Evolutionary conservation across 164 flowering plant species (phyloP).

Genomic region (Annona squamosa): DNA sequence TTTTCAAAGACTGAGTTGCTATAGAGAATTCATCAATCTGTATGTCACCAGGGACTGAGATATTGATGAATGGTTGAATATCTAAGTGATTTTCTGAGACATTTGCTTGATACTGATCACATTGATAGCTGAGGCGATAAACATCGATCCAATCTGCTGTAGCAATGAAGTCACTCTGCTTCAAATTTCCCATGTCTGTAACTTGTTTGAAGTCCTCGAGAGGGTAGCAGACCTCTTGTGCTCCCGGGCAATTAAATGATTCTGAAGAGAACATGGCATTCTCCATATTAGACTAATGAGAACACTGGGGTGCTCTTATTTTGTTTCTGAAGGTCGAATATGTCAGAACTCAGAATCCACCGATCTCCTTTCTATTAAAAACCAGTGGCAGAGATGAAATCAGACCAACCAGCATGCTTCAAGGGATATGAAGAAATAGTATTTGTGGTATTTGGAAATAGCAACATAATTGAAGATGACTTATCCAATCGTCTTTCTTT

Average conservation of each 20-base stretch:
- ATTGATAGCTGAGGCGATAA: slow-evolving; percentile 12
- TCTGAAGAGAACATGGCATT: slow-evolving; percentile 12
- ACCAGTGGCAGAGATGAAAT: no score
- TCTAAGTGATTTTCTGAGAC: slow-evolving; percentile 5
- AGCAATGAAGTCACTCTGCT: slow-evolving; percentile 9
- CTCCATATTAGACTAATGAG: slow-evolving; percentile 3
- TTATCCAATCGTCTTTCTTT: no score
- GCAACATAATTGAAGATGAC: no score
- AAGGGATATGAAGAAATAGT: no score
- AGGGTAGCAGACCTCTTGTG: slow-evolving; percentile 13
- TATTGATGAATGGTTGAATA: slow-evolving; percentile 16
- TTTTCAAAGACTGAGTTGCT: slow-evolving; percentile 16
- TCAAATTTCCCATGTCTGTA: slow-evolving; percentile 11
- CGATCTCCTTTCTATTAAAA: no score
- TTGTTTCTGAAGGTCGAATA: no score
- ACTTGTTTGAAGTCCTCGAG: slow-evolving; percentile 3
- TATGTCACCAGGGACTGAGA: slow-evolving; percentile 17
- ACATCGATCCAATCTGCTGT: slow-evolving; percentile 16
- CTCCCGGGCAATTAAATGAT: slow-evolving; percentile 11
- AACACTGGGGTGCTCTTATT: neutral
- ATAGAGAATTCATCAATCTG: slow-evolving; percentile 13
- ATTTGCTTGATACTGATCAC: slow-evolving; percentile 16
- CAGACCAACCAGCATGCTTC: no score
- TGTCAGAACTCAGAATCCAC: no score
- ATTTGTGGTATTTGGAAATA: no score